A percentile compares a stretch with the other conserved stretches of the same genome.
These are phyloP conservation scores for Sporisorium scitamineum DNA, from an alignment of 1,284 basidiomycete species.

Conservation along the genomic window DNA sequence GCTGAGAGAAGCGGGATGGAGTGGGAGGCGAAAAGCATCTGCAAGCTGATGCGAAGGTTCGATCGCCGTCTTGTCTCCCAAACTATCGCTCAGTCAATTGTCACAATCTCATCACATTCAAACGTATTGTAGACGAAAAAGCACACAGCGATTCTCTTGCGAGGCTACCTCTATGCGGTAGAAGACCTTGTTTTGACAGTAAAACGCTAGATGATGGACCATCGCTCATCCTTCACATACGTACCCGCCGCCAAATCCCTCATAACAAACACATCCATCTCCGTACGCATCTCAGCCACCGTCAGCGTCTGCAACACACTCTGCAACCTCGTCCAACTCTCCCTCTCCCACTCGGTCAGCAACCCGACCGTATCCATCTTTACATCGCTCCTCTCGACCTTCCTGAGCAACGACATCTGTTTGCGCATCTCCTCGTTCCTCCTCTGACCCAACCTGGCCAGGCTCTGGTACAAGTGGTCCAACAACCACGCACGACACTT, in stretches of 20 bases:
- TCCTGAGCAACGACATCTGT: conserved; percentile 53
- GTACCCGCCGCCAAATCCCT: conserved; percentile 44
- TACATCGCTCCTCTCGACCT: conserved; percentile 63
- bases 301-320: conserved; percentile 44
- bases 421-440: conserved; percentile 58
- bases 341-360: conserved; percentile 58
- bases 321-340: conserved; percentile 47
- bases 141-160: too few species aligned
- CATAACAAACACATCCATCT: conserved; percentile 57
- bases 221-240: conserved; percentile 22
- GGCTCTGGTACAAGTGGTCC: conserved; percentile 64
- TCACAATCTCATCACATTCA: too few species aligned
- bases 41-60: too few species aligned
- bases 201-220: background rate
- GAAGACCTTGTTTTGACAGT: background rate
- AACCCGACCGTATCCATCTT: conserved; percentile 54
- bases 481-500: conserved; percentile 64
- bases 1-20: too few species aligned
- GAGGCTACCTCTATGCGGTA: too few species aligned
- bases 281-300: conserved; percentile 54
- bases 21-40: too few species aligned
- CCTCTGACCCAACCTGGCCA: conserved; percentile 52
- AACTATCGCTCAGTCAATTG: too few species aligned
- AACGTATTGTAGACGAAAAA: too few species aligned
- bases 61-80: too few species aligned